Evolutionary conservation across 768 basidiomycete genomes (phyloP).

Genomic region (Phaffia tasmanica): DNA sequence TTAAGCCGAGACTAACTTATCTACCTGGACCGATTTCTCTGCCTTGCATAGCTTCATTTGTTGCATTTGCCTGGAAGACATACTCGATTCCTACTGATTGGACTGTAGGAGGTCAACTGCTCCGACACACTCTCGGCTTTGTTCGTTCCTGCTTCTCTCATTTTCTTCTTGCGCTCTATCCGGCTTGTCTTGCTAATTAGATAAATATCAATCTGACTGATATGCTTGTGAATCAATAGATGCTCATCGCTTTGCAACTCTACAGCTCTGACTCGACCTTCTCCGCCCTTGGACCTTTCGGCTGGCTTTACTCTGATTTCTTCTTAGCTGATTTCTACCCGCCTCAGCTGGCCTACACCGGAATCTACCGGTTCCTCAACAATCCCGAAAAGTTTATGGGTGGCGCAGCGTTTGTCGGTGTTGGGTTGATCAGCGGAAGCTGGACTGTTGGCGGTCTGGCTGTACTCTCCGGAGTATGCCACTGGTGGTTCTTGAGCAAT

Average conservation of each 20-base stretch:
- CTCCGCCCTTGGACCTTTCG: slow-evolving; percentile 86
- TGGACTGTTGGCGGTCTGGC: slow-evolving; percentile 82
- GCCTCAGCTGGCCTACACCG: slow-evolving; percentile 79
- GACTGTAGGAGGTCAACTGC: slow-evolving; percentile 73
- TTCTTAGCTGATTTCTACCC: slow-evolving; percentile 85
- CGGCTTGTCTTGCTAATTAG: too few species aligned
- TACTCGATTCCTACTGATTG: slow-evolving; percentile 72
- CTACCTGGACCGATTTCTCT: slow-evolving; percentile 9
- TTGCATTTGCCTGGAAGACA: slow-evolving; percentile 78
- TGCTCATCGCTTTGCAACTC: slow-evolving; percentile 72
- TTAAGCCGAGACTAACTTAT: background rate
- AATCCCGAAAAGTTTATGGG: slow-evolving; percentile 54
- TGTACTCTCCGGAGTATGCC: slow-evolving; percentile 69
- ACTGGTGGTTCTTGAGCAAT: slow-evolving; percentile 88
- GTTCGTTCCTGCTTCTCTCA: slow-evolving; percentile 44
- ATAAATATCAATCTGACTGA: background rate
- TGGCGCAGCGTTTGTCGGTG: slow-evolving; percentile 86
- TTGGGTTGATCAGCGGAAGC: slow-evolving; percentile 80
- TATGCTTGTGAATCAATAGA: slow-evolving; percentile 39
- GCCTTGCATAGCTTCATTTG: slow-evolving; percentile 57
- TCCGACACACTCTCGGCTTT: slow-evolving; percentile 76
- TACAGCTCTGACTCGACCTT: slow-evolving; percentile 87
- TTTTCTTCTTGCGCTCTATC: background rate
- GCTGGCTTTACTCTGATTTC: slow-evolving; percentile 98
- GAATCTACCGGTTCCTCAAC: slow-evolving; percentile 70